A percentile compares a stretch with the other conserved stretches of the same genome.
These are phyloP conservation scores for Dentipellis sp. DNA, from an alignment of 768 basidiomycete genomes.

Conservation along the genomic window DNA sequence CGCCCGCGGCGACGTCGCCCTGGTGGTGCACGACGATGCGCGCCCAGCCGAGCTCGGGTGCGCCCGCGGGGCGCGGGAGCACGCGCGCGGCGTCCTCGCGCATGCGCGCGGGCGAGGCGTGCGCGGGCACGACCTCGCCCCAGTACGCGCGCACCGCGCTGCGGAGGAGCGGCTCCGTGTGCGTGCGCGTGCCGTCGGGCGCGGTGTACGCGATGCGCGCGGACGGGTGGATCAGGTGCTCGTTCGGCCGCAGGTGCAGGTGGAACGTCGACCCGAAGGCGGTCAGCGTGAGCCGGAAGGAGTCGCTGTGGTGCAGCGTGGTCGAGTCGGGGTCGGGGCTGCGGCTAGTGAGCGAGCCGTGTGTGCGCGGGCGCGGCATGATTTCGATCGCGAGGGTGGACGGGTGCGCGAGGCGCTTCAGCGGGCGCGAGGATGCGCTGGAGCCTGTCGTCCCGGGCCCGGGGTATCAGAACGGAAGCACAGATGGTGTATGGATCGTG, in stretches of 20 bases:
- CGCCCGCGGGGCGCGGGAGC: constrained; percentile 29
- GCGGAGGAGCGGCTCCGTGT: constrained; percentile 52
- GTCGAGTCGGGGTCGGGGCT: constrained; percentile 28
- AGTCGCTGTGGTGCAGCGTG: constrained; percentile 56
- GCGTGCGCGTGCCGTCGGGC: constrained; percentile 36
- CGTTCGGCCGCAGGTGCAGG: constrained; percentile 71
- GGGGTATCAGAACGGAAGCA: no score
- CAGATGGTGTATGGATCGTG: no score
- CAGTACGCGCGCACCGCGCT: constrained; percentile 59
- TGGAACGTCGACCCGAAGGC: constrained; percentile 59
- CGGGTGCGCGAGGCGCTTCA: constrained; percentile 30
- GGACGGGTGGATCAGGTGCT: constrained; percentile 69
- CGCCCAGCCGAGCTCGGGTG: constrained; percentile 60
- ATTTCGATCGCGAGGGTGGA: constrained; percentile 30
- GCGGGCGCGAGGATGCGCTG: constrained; percentile 22
- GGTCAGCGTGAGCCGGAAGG: constrained; percentile 58
- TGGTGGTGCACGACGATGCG: constrained; percentile 67
- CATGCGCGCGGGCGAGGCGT: constrained; percentile 43
- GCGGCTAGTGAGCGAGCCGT: not conserved
- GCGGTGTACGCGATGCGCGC: constrained; percentile 63
- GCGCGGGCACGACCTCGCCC: constrained; percentile 64
- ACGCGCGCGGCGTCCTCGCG: constrained; percentile 56
- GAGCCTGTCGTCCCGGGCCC: constrained; percentile 1
- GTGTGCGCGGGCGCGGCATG: constrained; percentile 24
- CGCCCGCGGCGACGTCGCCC: constrained; percentile 34